Evolutionary conservation across 345 rosid species (phyloP).

Genomic region (Anacardium occidentale): DNA sequence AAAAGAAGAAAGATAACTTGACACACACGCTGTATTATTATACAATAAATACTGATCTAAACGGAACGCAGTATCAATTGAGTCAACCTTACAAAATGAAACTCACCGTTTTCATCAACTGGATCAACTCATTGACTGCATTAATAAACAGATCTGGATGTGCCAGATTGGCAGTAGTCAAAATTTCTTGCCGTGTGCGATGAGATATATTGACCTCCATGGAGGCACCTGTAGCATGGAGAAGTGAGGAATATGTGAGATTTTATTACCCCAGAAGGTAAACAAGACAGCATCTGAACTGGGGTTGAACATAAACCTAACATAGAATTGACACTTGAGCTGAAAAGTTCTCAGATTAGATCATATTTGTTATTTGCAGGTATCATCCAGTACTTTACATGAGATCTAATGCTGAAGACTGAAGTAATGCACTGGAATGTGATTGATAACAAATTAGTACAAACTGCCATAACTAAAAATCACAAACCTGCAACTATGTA

Average conservation of each 20-base stretch:
- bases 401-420: not conserved
- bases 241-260: constrained; percentile 9
- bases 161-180: constrained; percentile 59
- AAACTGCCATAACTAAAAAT: constrained; percentile 4
- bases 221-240: constrained; percentile 51
- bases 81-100: not conserved
- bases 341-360: too few species aligned
- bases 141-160: constrained; percentile 61
- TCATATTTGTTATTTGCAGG: not conserved
- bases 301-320: not conserved
- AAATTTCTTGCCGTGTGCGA: constrained; percentile 63
- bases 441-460: constrained; percentile 9
- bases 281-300: not conserved
- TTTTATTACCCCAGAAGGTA: not conserved
- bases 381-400: not conserved
- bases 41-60: not conserved
- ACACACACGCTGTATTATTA: too few species aligned
- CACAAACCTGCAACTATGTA: constrained; percentile 69
- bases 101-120: constrained; percentile 76
- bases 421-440: constrained; percentile 1
- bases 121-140: constrained; percentile 69
- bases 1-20: not conserved
- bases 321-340: not conserved
- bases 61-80: not conserved
- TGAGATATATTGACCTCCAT: constrained; percentile 92